Evolutionary conservation across 2,329 filamentous ascomycete genomes (phyloP).

Genomic region (Pestalotiopsis sp.): DNA sequence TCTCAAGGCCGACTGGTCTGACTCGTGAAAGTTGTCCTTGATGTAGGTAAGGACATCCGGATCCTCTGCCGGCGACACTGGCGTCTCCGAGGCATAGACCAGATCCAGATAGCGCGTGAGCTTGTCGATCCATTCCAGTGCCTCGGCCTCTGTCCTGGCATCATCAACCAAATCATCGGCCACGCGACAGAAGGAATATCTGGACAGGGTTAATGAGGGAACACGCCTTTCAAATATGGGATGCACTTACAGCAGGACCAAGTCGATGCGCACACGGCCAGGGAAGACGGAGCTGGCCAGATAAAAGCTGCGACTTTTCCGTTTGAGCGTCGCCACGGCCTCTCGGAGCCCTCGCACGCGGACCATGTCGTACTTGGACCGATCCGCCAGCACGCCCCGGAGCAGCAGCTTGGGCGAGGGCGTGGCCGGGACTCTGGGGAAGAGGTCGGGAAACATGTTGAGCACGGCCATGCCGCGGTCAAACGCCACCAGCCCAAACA

Average conservation of each 20-base stretch:
- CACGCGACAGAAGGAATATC: slow-evolving; percentile 74
- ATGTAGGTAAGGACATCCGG: slow-evolving; percentile 37
- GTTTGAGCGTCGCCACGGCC: slow-evolving; percentile 57
- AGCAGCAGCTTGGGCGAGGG: slow-evolving; percentile 54
- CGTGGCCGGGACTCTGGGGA: slow-evolving; percentile 49
- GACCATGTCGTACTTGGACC: slow-evolving; percentile 55
- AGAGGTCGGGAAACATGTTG: slow-evolving; percentile 62
- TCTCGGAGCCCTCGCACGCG: slow-evolving; percentile 61
- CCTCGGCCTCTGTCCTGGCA: slow-evolving; percentile 53
- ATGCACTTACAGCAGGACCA: slow-evolving; percentile 59
- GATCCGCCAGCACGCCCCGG: slow-evolving; percentile 48
- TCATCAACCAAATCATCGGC: slow-evolving; percentile 76
- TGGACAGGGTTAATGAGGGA: slow-evolving; percentile 27
- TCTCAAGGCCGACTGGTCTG: slow-evolving; percentile 55
- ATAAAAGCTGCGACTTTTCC: slow-evolving; percentile 75
- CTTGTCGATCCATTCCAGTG: slow-evolving; percentile 59
- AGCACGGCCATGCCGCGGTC: slow-evolving; percentile 70
- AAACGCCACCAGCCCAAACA: slow-evolving; percentile 69
- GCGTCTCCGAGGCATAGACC: slow-evolving; percentile 41
- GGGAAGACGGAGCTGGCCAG: slow-evolving; percentile 71
- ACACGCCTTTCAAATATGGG: background rate
- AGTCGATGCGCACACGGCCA: slow-evolving; percentile 67
- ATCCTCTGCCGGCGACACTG: slow-evolving; percentile 25
- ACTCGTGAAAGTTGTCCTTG: slow-evolving; percentile 51
- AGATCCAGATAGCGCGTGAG: slow-evolving; percentile 60